Evolutionary conservation across 2,329 filamentous ascomycete species (phyloP), one percentile per base, ranked within the genome.

Genomic region (Sporothrix luriei): DNA sequence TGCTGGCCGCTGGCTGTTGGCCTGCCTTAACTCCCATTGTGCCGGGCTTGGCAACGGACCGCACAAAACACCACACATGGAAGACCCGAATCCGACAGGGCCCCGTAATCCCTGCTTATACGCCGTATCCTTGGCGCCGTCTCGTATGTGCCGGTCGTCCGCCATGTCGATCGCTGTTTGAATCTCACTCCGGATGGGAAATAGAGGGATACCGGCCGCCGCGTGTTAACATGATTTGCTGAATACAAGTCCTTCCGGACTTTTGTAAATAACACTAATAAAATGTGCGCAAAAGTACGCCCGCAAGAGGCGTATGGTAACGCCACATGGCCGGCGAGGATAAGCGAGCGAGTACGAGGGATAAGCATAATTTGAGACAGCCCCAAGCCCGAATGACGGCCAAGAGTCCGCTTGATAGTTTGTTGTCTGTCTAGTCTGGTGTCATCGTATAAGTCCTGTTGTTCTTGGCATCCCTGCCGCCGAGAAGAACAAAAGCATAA

Each of bases 301-400:
- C 55, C 55, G 55, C 21, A 21, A 14, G n/a, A 11, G 4, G 55
- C 55, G 24, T 43, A 59, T 24, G 55, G 55, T 59, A 40, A 14
- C 38, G 55, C 55, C 40, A 59, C 16, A n/a, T 43, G 3, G 0
- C 19, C 4, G 33, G 33, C 11, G 38, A 24, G 16, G 33, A n/a
- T 38, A 43, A 6, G 33, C 55, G 55, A 43, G 24, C 33, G 38
- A 61, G 55, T n/a, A 61, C 55, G 24, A 61, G 21, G 24, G 24
- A 61, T 43, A 61, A 61, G 55, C 55, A 43, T 61, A 14, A 40
- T 61, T 21, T 24, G 55, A 61, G 55, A 61, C 55, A 61, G 55
- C 33, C 33, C 55, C 33, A 4, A 61, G 38, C 21, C 55, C 33
- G 55, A 61, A 40, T 5, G 14, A 43, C 29, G 13, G 21, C 21